phyloP scores from a whole-genome alignment of 495 filamentous ascomycete species.

The Aspergillus olivimuriae region DNA sequence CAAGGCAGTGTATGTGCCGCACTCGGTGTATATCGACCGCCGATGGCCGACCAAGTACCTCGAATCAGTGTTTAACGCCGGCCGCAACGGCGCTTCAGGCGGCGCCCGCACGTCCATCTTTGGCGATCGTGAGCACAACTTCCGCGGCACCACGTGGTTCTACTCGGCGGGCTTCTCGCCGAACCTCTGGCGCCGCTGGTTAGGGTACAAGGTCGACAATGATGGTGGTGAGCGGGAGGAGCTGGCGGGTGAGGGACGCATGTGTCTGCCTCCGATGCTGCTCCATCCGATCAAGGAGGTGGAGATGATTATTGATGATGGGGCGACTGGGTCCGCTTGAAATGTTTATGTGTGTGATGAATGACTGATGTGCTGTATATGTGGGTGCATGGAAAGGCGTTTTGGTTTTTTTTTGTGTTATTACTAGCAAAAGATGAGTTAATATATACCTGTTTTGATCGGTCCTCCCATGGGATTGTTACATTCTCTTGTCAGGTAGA shows the following conservation, averaged over 20 bases:
- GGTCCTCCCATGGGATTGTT: no score
- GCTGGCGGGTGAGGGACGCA: slow-evolving; percentile 68
- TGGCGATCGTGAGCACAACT: slow-evolving; percentile 84
- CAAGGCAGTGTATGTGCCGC: slow-evolving; percentile 91
- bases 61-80: slow-evolving; percentile 77
- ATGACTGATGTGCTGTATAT: no score
- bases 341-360: no score
- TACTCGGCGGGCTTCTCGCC: slow-evolving; percentile 82
- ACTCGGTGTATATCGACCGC: slow-evolving; percentile 87
- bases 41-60: slow-evolving; percentile 79
- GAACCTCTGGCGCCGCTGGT: slow-evolving; percentile 81
- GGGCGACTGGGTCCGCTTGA: slow-evolving; percentile 13
- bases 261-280: slow-evolving; percentile 91
- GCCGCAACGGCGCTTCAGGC: slow-evolving; percentile 70
- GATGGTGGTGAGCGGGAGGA: slow-evolving; percentile 83
- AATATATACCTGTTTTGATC: no score
- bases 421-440: no score
- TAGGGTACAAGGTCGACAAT: slow-evolving; percentile 77
- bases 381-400: no score
- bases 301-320: slow-evolving; percentile 64
- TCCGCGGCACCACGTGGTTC: slow-evolving; percentile 86
- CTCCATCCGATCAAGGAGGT: slow-evolving; percentile 90
- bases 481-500: no score
- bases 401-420: no score
- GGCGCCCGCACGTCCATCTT: slow-evolving; percentile 71